Percentiles rank a stretch among this genome's conserved stretches.
phyloP scores from a whole-genome alignment of 2,329 filamentous ascomycete species.

The Alternaria sp. region DNA sequence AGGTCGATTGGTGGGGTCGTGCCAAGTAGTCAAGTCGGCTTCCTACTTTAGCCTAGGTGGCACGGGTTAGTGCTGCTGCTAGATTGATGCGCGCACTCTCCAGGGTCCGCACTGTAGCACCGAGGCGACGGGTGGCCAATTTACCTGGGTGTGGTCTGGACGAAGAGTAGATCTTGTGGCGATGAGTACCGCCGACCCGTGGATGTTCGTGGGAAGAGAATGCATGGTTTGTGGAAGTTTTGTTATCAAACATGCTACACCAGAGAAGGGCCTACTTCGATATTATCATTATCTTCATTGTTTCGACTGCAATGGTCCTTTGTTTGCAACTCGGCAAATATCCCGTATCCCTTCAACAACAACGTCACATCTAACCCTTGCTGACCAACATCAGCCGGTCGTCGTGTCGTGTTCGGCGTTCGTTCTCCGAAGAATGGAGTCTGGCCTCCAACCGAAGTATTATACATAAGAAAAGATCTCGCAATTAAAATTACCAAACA shows the following conservation, averaged over 20 bases:
- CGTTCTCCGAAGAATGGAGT: neutral
- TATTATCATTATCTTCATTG: neutral
- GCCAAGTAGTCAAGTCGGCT: neutral
- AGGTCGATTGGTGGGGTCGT: neutral
- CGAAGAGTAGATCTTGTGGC: neutral
- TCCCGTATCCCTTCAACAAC: neutral
- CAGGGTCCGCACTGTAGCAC: neutral
- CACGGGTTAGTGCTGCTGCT: neutral
- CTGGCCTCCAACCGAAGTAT: conserved; percentile 21
- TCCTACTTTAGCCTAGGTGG: conserved; percentile 4
- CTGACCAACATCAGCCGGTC: neutral
- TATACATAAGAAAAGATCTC: conserved; percentile 11
- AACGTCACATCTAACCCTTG: neutral
- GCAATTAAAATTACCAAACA: neutral
- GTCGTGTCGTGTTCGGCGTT: neutral
- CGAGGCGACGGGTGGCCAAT: neutral
- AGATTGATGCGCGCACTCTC: neutral
- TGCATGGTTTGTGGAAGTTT: neutral
- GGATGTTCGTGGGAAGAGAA: neutral
- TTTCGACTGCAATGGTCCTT: neutral
- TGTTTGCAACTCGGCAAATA: neutral
- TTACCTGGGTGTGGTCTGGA: neutral
- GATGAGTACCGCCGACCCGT: neutral
- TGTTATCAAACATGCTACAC: neutral
- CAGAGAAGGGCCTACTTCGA: neutral